Base-by-base conservation (phyloP, 1,139 yeast genomes). In the Taphrina confusa region DNA sequence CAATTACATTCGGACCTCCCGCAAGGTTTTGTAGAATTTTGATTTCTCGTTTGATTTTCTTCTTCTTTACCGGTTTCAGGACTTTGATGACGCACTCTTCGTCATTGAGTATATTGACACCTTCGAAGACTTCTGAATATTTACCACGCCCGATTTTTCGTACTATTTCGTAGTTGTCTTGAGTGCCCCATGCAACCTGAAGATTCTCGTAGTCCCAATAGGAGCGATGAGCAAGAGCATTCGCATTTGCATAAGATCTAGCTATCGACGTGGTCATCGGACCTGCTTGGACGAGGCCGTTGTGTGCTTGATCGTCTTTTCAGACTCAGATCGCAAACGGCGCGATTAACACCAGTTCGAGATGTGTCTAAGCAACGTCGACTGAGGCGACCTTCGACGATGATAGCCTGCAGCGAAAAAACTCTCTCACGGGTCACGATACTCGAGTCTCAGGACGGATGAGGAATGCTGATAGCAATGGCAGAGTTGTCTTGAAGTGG, bases 101-200 rank as follows among this genome's bases (percentile, higher is more conserved):
- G 61, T 68, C 67, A 66, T 73, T 73, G 30, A 65, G 60, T 18
- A 72, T 62, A 70, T 85, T 85, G 36, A 84, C 76, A 33, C 94
- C 95, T 65, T 83, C 84, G 72, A 94, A 94, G 42, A 95, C 99
- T 74, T 94, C 99, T 6, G 96, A 87, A 74, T 94, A 94, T 75
- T 92, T 92, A 57, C 99, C 98, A 64, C 98, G 82, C 28, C 99
- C 99, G 56, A 94, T 88, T 73, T 92, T 92, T 66, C 85, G 81
- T 61, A 90, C 82, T 65, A 94, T 89, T 74, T 94, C 99, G 74
- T 92, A 92, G 75, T 86, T 84, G 64, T 80, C 76, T 66, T 87
- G 85, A 63, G 79, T 76, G 6, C 94, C 84, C 84, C 84, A 81
- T 64, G 74, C 72, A 46, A 81, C 76, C 30, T 76, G 73, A 60